Percentiles rank a stretch among this genome's conserved stretches.
phyloP scores from a whole-genome alignment of 129 eudicot genomes.

The Pittosporum tobira region DNA sequence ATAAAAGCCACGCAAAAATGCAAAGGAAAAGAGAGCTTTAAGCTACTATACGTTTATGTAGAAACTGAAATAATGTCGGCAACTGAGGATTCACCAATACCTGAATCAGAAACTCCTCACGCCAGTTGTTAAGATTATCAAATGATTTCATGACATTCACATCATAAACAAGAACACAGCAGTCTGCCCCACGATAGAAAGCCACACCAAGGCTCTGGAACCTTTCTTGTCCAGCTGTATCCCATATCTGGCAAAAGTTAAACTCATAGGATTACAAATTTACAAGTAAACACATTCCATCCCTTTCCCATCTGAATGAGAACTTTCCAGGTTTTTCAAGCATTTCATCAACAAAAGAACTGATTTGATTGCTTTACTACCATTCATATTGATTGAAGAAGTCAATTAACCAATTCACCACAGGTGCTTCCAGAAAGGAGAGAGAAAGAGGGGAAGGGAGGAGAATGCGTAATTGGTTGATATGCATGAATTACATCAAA shows the following conservation, averaged over 20 bases:
- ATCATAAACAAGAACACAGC: constrained; percentile 67
- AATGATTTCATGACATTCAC: constrained; percentile 67
- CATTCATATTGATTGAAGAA: too few species aligned
- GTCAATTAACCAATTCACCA: too few species aligned
- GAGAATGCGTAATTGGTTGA: not conserved
- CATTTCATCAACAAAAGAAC: too few species aligned
- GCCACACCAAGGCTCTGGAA: constrained; percentile 74
- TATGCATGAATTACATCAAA: not conserved
- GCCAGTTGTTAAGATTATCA: constrained; percentile 65
- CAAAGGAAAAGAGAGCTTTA: not conserved
- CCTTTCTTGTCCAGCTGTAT: constrained; percentile 72
- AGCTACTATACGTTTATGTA: not conserved
- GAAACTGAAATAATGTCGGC: not conserved
- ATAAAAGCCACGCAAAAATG: not conserved
- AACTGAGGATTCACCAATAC: constrained; percentile 21
- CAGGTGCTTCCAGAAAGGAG: too few species aligned
- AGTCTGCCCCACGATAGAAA: constrained; percentile 66
- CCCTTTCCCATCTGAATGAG: not conserved
- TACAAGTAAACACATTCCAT: not conserved
- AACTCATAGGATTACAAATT: not conserved
- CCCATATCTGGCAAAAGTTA: constrained; percentile 44
- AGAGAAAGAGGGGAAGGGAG: too few species aligned
- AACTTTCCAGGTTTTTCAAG: not conserved
- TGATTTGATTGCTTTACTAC: too few species aligned
- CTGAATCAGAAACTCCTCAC: constrained; percentile 61